Conservation (phyloP, 805 yeast species). For the Myxozyma kluyveri region DNA sequence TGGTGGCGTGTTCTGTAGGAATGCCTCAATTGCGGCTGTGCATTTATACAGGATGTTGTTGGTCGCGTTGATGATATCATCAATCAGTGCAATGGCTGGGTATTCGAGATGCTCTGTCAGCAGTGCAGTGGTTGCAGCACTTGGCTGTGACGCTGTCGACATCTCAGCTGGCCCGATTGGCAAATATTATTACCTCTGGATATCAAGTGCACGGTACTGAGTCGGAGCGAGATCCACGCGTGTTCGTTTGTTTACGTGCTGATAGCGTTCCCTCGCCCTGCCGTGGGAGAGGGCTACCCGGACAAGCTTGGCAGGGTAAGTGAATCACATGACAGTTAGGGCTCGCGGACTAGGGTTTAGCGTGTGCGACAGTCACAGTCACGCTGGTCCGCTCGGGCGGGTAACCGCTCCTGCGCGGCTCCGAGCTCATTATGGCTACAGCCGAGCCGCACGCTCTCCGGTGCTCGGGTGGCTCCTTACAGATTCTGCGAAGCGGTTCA, state of each 20-base stretch:
- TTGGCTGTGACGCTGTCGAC: constrained; percentile 20
- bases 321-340: constrained; percentile 3
- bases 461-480: background rate
- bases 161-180: constrained; percentile 4
- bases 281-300: too few relatives aligned
- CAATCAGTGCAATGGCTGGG: constrained; percentile 78
- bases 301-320: background rate
- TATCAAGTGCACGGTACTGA: too few relatives aligned
- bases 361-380: constrained; percentile 10
- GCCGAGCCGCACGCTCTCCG: constrained; percentile 12
- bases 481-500: too few relatives aligned
- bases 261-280: too few relatives aligned
- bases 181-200: too few relatives aligned
- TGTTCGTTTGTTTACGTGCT: background rate
- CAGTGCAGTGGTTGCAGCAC: constrained; percentile 44
- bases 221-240: too few relatives aligned
- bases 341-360: constrained; percentile 5
- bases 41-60: constrained; percentile 81
- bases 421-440: too few relatives aligned
- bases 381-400: too few relatives aligned
- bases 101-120: constrained; percentile 84
- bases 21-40: constrained; percentile 71
- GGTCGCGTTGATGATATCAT: constrained; percentile 83
- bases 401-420: too few relatives aligned
- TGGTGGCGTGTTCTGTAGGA: constrained; percentile 46